phyloP scores from a whole-genome alignment of 2,329 filamentous ascomycete species.

The Didymella arachidicola region DNA sequence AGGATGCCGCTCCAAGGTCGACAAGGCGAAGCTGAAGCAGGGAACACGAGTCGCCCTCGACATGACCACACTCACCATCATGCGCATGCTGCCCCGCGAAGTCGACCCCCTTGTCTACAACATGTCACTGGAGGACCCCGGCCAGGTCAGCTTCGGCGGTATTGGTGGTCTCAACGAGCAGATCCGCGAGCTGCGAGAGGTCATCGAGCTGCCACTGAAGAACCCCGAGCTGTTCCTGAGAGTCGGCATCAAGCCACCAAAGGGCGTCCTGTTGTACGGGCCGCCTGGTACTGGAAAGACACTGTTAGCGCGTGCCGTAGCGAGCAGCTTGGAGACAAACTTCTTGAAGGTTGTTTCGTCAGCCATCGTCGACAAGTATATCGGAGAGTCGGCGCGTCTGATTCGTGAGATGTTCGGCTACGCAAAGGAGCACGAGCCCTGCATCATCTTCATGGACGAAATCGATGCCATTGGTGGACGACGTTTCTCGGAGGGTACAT shows the following conservation, averaged over 20 bases:
- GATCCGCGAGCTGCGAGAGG: constrained; percentile 95
- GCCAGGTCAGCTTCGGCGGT: constrained; percentile 95
- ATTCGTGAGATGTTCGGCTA: constrained; percentile 99
- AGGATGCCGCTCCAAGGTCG: constrained; percentile 96
- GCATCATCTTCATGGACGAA: constrained; percentile 99
- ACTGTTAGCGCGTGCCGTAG: constrained; percentile 89
- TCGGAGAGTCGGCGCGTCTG: constrained; percentile 94
- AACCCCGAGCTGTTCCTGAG: constrained; percentile 97
- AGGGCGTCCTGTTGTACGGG: constrained; percentile 94
- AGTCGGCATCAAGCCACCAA: constrained; percentile 98
- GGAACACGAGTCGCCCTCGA: constrained; percentile 96
- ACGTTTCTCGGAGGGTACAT: constrained; percentile 96
- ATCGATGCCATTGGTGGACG: constrained; percentile 98
- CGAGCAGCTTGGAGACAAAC: constrained; percentile 96
- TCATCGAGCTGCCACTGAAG: constrained; percentile 97
- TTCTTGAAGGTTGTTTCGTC: constrained; percentile 99
- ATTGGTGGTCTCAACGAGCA: constrained; percentile 98
- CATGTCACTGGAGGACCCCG: constrained; percentile 98
- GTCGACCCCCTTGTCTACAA: constrained; percentile 99
- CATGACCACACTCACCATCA: constrained; percentile 99
- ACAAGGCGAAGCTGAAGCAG: constrained; percentile 97
- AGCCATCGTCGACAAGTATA: constrained; percentile 99
- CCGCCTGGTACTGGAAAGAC: constrained; percentile 98
- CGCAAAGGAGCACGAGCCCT: constrained; percentile 98
- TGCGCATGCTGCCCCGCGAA: constrained; percentile 98